Evolutionary conservation across 2,329 filamentous ascomycete species (phyloP).

Genomic region (Talaromyces sp.): DNA sequence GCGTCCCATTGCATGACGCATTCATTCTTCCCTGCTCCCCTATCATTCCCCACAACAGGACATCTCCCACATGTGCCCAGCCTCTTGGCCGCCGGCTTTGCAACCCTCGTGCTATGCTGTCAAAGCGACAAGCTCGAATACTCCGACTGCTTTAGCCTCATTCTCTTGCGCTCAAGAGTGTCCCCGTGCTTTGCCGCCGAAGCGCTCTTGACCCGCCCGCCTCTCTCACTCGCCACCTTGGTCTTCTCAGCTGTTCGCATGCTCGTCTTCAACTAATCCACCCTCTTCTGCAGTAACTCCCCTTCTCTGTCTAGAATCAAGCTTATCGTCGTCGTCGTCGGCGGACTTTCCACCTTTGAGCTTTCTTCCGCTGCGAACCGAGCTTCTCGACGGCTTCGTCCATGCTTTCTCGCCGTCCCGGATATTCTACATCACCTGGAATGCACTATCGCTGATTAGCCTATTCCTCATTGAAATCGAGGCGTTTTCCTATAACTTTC

Average conservation of each 20-base stretch:
- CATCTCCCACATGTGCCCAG: background rate
- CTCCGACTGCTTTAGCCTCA: background rate
- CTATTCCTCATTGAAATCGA: background rate
- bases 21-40: slow-evolving; percentile 4
- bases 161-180: background rate
- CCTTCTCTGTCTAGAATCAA: background rate
- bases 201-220: background rate
- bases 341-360: background rate
- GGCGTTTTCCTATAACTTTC: background rate
- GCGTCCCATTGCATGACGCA: slow-evolving; percentile 10
- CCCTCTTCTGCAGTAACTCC: background rate
- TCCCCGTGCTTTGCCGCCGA: background rate
- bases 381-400: background rate
- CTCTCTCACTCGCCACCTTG: background rate
- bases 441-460: background rate
- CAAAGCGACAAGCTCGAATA: background rate
- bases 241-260: background rate
- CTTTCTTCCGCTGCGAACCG: background rate
- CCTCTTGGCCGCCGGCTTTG: background rate
- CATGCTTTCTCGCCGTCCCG: background rate
- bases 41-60: background rate
- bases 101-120: background rate
- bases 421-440: background rate
- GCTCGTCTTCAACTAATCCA: background rate
- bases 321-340: background rate